Conservation (phyloP, 371 early-diverging fungal species). For the Mucor mucedo region DNA sequence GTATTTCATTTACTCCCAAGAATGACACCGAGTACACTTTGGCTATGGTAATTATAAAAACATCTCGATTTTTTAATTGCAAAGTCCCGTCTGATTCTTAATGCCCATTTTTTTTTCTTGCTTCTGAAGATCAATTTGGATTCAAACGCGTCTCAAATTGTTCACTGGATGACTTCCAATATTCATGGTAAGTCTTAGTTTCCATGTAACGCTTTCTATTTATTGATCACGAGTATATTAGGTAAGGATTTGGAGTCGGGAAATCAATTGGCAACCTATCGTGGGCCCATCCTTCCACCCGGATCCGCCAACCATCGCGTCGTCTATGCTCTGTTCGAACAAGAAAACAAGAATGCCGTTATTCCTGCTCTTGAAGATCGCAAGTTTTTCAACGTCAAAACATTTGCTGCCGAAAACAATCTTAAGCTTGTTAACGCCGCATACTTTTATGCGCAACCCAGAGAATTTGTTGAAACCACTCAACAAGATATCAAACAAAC, state of each 20-base stretch:
- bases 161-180: conserved; percentile 42
- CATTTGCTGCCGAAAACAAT: conserved; percentile 27
- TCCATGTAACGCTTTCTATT: background rate
- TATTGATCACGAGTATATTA: background rate
- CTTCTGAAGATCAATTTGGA: conserved; percentile 33
- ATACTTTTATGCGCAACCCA: conserved; percentile 17
- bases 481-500: background rate
- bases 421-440: conserved; percentile 29
- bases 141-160: conserved; percentile 29
- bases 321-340: conserved; percentile 37
- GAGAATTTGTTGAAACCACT: background rate
- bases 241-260: conserved; percentile 5
- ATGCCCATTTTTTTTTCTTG: background rate
- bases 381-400: conserved; percentile 9
- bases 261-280: conserved; percentile 10
- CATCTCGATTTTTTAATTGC: background rate
- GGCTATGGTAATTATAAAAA: conserved; percentile 26
- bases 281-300: conserved; percentile 19
- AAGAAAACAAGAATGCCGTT: conserved; percentile 14
- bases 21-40: conserved; percentile 34
- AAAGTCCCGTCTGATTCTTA: background rate
- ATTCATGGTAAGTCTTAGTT: conserved; percentile 11
- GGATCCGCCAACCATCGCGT: conserved; percentile 25
- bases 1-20: conserved; percentile 31
- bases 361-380: conserved; percentile 14